Evolutionary conservation across 2,329 filamentous ascomycete genomes (phyloP), one percentile per base, ranked within the genome.

Genomic region (Alternaria metachromatica): DNA sequence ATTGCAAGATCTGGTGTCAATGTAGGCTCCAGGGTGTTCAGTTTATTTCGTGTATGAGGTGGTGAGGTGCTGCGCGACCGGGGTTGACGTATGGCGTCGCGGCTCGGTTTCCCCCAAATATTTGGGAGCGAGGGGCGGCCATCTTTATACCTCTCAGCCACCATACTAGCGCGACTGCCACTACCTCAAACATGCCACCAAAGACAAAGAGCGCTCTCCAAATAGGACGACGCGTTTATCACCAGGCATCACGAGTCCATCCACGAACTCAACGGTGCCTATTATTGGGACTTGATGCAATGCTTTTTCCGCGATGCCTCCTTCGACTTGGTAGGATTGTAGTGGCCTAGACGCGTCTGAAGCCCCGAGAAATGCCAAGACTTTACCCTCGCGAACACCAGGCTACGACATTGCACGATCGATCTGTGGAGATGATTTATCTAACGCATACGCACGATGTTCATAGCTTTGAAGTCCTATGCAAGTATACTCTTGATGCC

Each of bases 11-110:
- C n/a, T 41, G 37, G 37, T 8, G 37, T 18, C n/a, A 18, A 41
- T 41, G 58, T 41, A 41, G n/a, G 8, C 37, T 18, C 37, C n/a
- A 41, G n/a, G 0, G n/a, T 41, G 37, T 41, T 41, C 37, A 11
- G 37, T 41, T 41, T 41, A 18, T 18, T 18, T 18, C 37, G 15
- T 18, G 37, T 18, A 10, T 62, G 48, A 7, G 55, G 33, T 49
- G 56, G 50, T 55, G 51, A 54, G 43, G 33, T n/a, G 45, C 58
- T 30, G 15, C 18, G 58, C 55, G 65, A 64, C 65, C 46, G 56
- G 60, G 60, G 59, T 66, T 68, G 67, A 66, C 63, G 65, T 66
- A 62, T 60, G 60, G 59, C 60, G 60, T 58, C 65, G 65, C 60
- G 63, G 67, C 67, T 68, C 60, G 56, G 60, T 60, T 60, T 60